Evolutionary conservation across 495 filamentous ascomycete species (phyloP), one percentile per base, ranked within the genome.

Genomic region (Neurospora sp.): DNA sequence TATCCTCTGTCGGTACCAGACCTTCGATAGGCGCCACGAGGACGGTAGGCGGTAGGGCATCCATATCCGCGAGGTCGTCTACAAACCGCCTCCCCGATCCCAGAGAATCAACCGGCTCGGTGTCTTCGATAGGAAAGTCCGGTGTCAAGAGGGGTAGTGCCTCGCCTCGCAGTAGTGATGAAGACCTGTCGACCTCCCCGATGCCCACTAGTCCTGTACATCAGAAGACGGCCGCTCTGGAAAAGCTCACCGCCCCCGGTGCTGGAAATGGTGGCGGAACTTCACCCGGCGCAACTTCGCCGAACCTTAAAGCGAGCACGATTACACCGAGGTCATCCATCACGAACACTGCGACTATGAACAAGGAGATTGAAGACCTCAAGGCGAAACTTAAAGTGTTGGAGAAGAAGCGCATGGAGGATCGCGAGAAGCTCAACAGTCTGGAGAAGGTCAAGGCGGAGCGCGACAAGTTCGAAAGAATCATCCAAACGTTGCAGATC

Each of bases 401-500:
- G 78, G 93, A 96, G 76, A 93, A 93, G 77, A 94, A 96, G 78
- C 83, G 93, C 69, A 78, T 87, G 27, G 94, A 97, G 68, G 94
- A 97, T 78, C 86, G 93, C n/a, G 96, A 98, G 72, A 93, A 91
- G 77, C 81, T 97, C 68, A 96, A 94, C 76, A 83, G 77, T 2
- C 78, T 98, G 41, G 94, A 99, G 53, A 88, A 89, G 73, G 78
- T 94, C 42, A 91, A 94, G 77, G 82, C 86, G 11, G 94, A 98
- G 76, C 87, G 91, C 11, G 93, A 97, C 77, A 93, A 93, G 72
- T 96, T 93, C 72, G 92, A 97, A 78, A 83, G 82, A 3, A 94
- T 98, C 75, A 96, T 98, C 46, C 91, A 97, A 77, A 99, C 96
- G 73, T 81, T 99, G 70, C 93, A 96, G 80, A 86, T 89, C 16